These are phyloP conservation scores for Ceratocystis colombiana DNA, from an alignment of 2,329 filamentous ascomycete species.

Conservation along the genomic window DNA sequence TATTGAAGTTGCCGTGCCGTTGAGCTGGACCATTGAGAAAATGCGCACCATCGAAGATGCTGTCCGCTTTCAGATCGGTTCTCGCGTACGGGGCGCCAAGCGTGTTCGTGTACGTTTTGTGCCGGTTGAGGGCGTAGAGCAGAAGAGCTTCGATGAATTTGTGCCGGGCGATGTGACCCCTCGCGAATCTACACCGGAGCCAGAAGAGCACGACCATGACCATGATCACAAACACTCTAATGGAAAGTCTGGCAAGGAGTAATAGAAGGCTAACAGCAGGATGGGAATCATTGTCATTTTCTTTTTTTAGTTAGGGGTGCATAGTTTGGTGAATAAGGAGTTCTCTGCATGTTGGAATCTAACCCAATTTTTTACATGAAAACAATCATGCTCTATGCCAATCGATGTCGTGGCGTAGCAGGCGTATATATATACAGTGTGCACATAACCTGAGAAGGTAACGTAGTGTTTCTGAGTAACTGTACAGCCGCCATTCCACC, in stretches of 20 bases:
- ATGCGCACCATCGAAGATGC: conserved; percentile 60
- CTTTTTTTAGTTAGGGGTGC: not conserved
- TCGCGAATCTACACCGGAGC: conserved; percentile 36
- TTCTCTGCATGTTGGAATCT: not conserved
- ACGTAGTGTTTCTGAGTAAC: not conserved
- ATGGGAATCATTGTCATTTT: not conserved
- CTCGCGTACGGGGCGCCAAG: conserved; percentile 72
- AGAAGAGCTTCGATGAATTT: conserved; percentile 66
- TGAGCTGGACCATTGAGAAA: conserved; percentile 62
- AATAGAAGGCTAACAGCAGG: conserved; percentile 12
- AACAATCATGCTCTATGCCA: too few species aligned
- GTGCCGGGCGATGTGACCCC: conserved; percentile 57
- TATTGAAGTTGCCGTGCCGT: conserved; percentile 71
- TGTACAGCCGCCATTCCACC: not conserved
- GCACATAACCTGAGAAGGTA: not conserved
- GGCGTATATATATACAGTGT: not conserved
- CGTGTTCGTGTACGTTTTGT: conserved; percentile 77
- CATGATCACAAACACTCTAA: conserved; percentile 32
- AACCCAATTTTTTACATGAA: too few species aligned
- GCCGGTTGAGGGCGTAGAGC: conserved; percentile 49
- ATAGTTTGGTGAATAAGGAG: conserved; percentile 13
- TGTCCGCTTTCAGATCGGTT: conserved; percentile 61
- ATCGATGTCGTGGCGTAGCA: too few species aligned
- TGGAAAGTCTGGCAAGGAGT: conserved; percentile 26
- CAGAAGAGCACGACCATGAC: conserved; percentile 36